Percentiles rank a stretch among this genome's conserved stretches.
Conservation (phyloP, 2,329 filamentous ascomycete genomes). For the Coniochaeta ligniaria region DNA sequence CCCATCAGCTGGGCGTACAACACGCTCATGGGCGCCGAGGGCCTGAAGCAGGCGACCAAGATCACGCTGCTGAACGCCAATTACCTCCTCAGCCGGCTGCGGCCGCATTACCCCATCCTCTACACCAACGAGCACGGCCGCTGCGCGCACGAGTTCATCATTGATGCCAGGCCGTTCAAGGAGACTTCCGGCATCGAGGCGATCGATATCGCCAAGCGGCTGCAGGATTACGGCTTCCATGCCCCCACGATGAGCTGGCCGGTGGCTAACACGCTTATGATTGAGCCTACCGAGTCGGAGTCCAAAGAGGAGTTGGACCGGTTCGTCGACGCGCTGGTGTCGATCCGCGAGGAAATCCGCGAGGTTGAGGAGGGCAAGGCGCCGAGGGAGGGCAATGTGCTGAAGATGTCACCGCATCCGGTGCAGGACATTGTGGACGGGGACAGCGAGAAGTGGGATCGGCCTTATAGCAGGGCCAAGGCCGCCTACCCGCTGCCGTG, state of each 20-base stretch:
- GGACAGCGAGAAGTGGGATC: conserved; percentile 62
- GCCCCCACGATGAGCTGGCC: conserved; percentile 97
- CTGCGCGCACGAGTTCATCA: conserved; percentile 95
- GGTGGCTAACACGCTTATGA: conserved; percentile 93
- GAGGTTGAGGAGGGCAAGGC: conserved; percentile 74
- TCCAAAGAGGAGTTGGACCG: conserved; percentile 87
- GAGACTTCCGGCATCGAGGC: conserved; percentile 78
- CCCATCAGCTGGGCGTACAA: conserved; percentile 96
- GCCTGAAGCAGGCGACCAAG: conserved; percentile 83
- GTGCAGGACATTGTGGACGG: conserved; percentile 69
- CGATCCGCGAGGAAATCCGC: conserved; percentile 77
- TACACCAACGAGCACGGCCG: conserved; percentile 85
- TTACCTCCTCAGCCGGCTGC: conserved; percentile 85
- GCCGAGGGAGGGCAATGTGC: conserved; percentile 70
- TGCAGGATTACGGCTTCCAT: conserved; percentile 97
- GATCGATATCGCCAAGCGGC: conserved; percentile 91
- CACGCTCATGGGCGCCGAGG: conserved; percentile 80
- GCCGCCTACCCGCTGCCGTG: conserved; percentile 82
- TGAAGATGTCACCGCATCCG: conserved; percentile 85
- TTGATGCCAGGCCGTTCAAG: conserved; percentile 81
- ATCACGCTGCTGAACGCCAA: conserved; percentile 94
- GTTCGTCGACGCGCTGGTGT: conserved; percentile 84
- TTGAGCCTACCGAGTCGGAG: conserved; percentile 93
- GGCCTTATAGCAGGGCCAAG: conserved; percentile 73
- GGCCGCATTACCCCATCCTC: conserved; percentile 81